A percentile compares a stretch with the other conserved stretches of the same genome.
Evolutionary conservation across 768 basidiomycete species (phyloP).

Genomic region (Hygrocybe coccinea): DNA sequence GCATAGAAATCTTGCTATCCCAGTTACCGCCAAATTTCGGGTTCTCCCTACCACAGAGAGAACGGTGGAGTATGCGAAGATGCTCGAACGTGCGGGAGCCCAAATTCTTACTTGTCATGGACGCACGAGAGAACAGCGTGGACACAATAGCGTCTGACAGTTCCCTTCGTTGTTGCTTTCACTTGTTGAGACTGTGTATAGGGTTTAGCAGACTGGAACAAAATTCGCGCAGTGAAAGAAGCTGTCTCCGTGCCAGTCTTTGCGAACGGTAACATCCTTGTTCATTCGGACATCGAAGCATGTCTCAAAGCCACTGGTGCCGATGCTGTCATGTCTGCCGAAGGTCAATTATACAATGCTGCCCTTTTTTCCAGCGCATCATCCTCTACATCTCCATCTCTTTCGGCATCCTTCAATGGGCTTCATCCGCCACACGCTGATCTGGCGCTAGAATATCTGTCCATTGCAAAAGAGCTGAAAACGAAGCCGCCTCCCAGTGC

Average conservation of each 20-base stretch:
- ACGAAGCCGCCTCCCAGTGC: constrained; percentile 70
- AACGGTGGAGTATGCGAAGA: constrained; percentile 90
- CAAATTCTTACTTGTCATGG: constrained; percentile 95
- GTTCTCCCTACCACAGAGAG: constrained; percentile 81
- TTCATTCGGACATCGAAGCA: constrained; percentile 70
- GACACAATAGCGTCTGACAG: constrained; percentile 57
- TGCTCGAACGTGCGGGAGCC: constrained; percentile 93
- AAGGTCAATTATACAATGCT: constrained; percentile 91
- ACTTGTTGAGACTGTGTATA: constrained; percentile 20
- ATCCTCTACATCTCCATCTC: constrained; percentile 3
- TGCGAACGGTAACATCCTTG: constrained; percentile 94
- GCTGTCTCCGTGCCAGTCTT: constrained; percentile 91
- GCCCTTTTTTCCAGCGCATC: constrained; percentile 55
- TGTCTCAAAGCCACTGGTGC: constrained; percentile 83
- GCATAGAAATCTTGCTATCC: constrained; percentile 78
- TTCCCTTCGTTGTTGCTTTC: constrained; percentile 1
- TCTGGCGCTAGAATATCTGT: constrained; percentile 83
- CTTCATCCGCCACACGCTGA: constrained; percentile 53
- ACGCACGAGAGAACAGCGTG: constrained; percentile 85
- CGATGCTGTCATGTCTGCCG: constrained; percentile 93
- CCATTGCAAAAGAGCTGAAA: constrained; percentile 64
- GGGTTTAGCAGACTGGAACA: constrained; percentile 85
- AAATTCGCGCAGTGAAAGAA: constrained; percentile 87
- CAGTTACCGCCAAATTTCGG: constrained; percentile 95
- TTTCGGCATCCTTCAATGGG: background rate